These are phyloP conservation scores for Rhynchospora tenuis DNA, from an alignment of 176 grass and related monocot species.

Conservation along the genomic window DNA sequence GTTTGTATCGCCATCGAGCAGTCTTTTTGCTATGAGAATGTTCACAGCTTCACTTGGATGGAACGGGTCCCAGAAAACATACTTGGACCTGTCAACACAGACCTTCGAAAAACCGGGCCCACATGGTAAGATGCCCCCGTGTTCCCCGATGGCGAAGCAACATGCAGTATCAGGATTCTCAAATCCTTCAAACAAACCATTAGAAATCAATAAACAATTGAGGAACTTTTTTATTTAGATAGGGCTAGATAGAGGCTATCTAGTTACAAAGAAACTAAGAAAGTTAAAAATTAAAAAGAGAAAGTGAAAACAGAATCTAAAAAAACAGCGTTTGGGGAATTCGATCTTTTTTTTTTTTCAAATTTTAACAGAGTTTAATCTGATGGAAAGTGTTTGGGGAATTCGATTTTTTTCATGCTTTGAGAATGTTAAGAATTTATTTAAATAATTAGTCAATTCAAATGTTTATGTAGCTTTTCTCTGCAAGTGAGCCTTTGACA, in stretches of 20 bases:
- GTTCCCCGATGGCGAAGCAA: conserved; percentile 43
- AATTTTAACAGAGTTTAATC: not conserved
- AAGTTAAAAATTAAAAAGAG: too few species aligned
- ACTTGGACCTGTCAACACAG: conserved; percentile 70
- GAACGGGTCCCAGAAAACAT: conserved; percentile 84
- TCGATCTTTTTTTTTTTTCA: too few species aligned
- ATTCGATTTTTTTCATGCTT: not conserved
- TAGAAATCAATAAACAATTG: not conserved
- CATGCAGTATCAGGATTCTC: conserved; percentile 67
- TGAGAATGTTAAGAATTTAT: too few species aligned
- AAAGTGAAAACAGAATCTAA: too few species aligned
- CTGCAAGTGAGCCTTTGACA: not conserved
- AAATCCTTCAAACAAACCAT: conserved; percentile 34
- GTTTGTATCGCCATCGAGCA: conserved; percentile 52
- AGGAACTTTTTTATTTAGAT: not conserved
- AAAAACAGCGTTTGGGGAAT: too few species aligned
- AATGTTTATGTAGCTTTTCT: not conserved
- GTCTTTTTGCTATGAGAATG: conserved; percentile 36
- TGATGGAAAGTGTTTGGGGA: not conserved
- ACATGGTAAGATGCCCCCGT: conserved; percentile 65
- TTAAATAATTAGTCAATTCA: not conserved
- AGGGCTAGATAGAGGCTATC: too few species aligned
- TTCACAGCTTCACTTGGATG: conserved; percentile 78
- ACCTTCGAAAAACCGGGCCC: conserved; percentile 43
- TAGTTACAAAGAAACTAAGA: too few species aligned